Percentiles rank a stretch among this genome's conserved stretches.
Evolutionary conservation across 495 filamentous ascomycete genomes (phyloP).

Genomic region (Neurospora tetraspora): DNA sequence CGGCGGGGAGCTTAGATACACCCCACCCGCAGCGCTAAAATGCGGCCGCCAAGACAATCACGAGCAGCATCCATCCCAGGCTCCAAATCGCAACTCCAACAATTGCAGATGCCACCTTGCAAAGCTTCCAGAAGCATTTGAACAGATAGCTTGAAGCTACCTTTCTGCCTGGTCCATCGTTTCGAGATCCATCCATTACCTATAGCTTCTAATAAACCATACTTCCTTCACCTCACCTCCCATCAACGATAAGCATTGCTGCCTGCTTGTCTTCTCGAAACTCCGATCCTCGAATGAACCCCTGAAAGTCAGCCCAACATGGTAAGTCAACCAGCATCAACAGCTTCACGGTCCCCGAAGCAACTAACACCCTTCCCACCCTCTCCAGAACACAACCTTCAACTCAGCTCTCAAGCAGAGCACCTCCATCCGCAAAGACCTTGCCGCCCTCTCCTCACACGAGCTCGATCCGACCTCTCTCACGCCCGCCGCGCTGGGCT

Average conservation of each 20-base stretch:
- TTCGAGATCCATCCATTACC: background rate
- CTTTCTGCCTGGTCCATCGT: background rate
- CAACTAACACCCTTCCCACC: background rate
- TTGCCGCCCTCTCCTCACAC: constrained; percentile 60
- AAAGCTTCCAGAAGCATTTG: background rate
- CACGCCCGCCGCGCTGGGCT: constrained; percentile 31
- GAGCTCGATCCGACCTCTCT: constrained; percentile 43
- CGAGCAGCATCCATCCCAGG: background rate
- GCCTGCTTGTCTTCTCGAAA: background rate
- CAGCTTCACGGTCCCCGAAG: background rate
- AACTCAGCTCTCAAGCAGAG: constrained; percentile 93
- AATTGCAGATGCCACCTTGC: background rate
- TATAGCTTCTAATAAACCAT: background rate
- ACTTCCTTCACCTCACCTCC: background rate
- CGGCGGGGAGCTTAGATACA: background rate
- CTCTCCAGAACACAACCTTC: constrained; percentile 71
- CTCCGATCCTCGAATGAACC: background rate
- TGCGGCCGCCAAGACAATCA: background rate
- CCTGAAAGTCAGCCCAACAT: background rate
- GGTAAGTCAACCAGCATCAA: background rate
- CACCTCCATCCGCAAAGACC: constrained; percentile 74
- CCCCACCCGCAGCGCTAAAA: background rate
- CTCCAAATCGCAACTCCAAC: background rate
- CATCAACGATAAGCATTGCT: background rate
- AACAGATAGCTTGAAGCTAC: background rate